Base-by-base conservation (phyloP, 306 rosid genomes). In the Dryas alaskensis region DNA sequence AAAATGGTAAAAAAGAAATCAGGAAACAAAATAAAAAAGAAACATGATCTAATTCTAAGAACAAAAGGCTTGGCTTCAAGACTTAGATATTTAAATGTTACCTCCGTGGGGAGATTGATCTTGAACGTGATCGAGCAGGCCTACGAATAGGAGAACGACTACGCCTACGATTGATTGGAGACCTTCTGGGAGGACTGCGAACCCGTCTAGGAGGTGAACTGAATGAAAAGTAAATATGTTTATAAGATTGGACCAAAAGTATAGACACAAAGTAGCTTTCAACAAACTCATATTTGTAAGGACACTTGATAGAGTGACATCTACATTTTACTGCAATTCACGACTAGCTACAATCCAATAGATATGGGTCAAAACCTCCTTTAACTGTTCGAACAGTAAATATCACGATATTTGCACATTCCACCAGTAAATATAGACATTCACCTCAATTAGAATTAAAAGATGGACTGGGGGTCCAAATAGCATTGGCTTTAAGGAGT, bases 101-200 rank as follows among this genome's bases (percentile, higher is more conserved):
- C 99, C 99, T 92, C 69, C 97, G 87, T 25, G 98, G 98, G 54
- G 99, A 92, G 79, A 86, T 74, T 50, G 99, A 95, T 81, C 96
- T 88, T 4, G 98, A 90, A n/a, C 91, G 92, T 39, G 99, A 88
- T 73, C 93, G 89, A 70, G 70, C 88, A 76, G 89, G 72, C 83
- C 99, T 90, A 40, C 97, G 92, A 64, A 89, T 76, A 39, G 98
- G 99, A 78, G 99, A 89, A 67, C 96, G 97, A 79, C 87, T 89
- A 9, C 94, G 96, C 76, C 97, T 92, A 31, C 93, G 96, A 76
- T 75, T 66, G 14, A 88, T 72, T 53, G 99, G 98, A 84, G 99
- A 90, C 67, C 99, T 95, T 84, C 99, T 89, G 67, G 95, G 98
- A 80, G 98, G 99, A 80, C 97, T 95, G 39, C 96, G 97, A 81